Conservation (phyloP, 2,329 filamentous ascomycete species). For the Juglanconis sp. region DNA sequence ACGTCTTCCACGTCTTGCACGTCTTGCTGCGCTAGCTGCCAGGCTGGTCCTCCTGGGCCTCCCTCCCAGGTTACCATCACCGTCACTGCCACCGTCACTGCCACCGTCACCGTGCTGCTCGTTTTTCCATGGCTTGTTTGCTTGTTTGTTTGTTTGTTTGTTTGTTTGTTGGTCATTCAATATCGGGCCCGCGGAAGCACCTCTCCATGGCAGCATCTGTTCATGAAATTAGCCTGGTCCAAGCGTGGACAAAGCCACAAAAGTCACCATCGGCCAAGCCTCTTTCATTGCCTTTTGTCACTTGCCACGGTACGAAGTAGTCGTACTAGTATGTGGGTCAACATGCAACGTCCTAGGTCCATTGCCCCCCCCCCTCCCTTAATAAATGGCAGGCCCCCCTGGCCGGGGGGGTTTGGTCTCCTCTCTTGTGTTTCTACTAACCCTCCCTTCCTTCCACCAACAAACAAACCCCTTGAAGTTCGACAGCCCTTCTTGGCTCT, state of each 20-base stretch:
- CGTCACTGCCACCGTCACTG: too few species aligned
- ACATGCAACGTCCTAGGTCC: not conserved
- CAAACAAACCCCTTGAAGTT: slow-evolving; percentile 3
- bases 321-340: not conserved
- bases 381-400: slow-evolving; percentile 11
- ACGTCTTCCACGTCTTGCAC: not conserved
- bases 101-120: too few species aligned
- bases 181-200: too few species aligned
- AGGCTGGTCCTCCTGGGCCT: not conserved
- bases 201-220: not conserved
- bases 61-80: not conserved
- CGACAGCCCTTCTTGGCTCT: not conserved
- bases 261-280: not conserved
- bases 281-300: not conserved
- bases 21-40: not conserved
- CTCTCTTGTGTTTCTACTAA: not conserved
- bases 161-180: too few species aligned
- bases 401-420: not conserved
- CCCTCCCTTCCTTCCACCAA: not conserved
- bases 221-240: not conserved
- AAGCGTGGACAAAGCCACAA: not conserved
- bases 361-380: not conserved
- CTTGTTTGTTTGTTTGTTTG: not conserved
- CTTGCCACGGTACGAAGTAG: not conserved
- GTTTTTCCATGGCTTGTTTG: too few species aligned